Conservation (phyloP, 805 yeast genomes). For the Candida orba region DNA sequence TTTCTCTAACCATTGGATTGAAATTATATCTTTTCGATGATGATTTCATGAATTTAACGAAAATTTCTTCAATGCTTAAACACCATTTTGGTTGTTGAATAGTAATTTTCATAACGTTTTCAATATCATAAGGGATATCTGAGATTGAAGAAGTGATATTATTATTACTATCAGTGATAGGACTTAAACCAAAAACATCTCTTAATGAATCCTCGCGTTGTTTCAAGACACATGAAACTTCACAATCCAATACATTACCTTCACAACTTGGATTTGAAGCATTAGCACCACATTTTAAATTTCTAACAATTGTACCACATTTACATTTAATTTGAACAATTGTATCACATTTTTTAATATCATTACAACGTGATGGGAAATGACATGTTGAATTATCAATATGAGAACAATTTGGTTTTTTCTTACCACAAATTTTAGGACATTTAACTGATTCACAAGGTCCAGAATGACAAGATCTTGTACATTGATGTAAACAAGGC, state of each 20-base stretch:
- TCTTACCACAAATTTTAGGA: slow-evolving; percentile 47
- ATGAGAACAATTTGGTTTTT: slow-evolving; percentile 59
- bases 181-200: slow-evolving; percentile 46
- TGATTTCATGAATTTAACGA: slow-evolving; percentile 41
- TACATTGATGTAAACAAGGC: slow-evolving; percentile 45
- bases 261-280: slow-evolving; percentile 24
- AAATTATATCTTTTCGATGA: slow-evolving; percentile 44
- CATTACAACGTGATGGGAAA: slow-evolving; percentile 45
- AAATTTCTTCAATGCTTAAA: slow-evolving; percentile 45
- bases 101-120: slow-evolving; percentile 14
- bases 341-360: slow-evolving; percentile 43
- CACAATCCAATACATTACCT: slow-evolving; percentile 47
- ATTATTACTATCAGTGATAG: not conserved
- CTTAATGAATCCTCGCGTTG: slow-evolving; percentile 56
- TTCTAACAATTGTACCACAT: slow-evolving; percentile 51
- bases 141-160: not conserved
- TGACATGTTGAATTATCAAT: slow-evolving; percentile 61
- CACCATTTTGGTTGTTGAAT: slow-evolving; percentile 61
- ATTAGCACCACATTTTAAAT: slow-evolving; percentile 54
- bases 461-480: slow-evolving; percentile 50
- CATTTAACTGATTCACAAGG: slow-evolving; percentile 49
- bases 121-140: slow-evolving; percentile 16
- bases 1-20: slow-evolving; percentile 65
- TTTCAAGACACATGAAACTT: slow-evolving; percentile 56
- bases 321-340: slow-evolving; percentile 45